Conservation (phyloP, 306 rosid species). For the Urtica urens region DNA sequence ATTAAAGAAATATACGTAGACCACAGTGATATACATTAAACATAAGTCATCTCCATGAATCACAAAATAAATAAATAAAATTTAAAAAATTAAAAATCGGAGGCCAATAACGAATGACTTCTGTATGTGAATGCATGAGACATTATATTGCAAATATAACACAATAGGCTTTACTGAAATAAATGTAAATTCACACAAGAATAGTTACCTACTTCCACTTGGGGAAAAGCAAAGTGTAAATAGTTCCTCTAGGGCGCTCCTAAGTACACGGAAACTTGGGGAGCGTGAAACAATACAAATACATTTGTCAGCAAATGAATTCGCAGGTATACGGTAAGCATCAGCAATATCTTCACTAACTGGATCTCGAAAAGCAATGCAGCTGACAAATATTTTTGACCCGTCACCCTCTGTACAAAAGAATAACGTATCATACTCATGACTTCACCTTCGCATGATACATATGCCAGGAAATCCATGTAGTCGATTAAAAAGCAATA, state of each 20-base stretch:
- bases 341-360: slow-evolving; percentile 85
- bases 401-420: slow-evolving; percentile 90
- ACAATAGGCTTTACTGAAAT: slow-evolving; percentile 5
- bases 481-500: too few species aligned
- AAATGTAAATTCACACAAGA: slow-evolving; percentile 17
- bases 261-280: slow-evolving; percentile 62
- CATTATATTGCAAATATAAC: too few species aligned
- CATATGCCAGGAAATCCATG: too few species aligned
- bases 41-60: slow-evolving; percentile 14
- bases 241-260: slow-evolving; percentile 69
- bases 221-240: slow-evolving; percentile 75
- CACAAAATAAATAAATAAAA: slow-evolving; percentile 10
- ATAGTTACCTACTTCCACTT: slow-evolving; percentile 75
- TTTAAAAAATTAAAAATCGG: background rate
- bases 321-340: slow-evolving; percentile 76
- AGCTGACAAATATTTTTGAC: slow-evolving; percentile 88
- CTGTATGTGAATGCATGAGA: too few species aligned
- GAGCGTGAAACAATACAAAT: slow-evolving; percentile 93
- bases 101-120: background rate
- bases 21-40: slow-evolving; percentile 13
- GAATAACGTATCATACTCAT: background rate
- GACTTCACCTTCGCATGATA: too few species aligned
- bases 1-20: slow-evolving; percentile 12
- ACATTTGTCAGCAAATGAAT: slow-evolving; percentile 94
- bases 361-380: slow-evolving; percentile 94